A percentile compares a stretch with the other conserved stretches of the same genome.
These are phyloP conservation scores for Rachicladosporium sp. DNA, from an alignment of 2,329 filamentous ascomycete species.

Conservation along the genomic window DNA sequence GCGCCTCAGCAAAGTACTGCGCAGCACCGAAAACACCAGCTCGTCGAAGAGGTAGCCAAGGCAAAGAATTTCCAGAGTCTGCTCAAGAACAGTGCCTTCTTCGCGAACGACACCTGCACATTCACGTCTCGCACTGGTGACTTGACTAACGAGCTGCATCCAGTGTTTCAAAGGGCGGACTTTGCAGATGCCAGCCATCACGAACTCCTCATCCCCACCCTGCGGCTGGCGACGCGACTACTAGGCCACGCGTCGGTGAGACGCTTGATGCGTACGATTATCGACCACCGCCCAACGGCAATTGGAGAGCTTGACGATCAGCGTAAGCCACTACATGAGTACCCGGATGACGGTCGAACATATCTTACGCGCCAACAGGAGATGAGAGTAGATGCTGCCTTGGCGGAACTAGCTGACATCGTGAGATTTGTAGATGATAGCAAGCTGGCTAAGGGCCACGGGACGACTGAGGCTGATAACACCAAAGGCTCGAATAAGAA, in stretches of 20 bases:
- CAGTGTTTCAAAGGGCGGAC: slow-evolving; percentile 1
- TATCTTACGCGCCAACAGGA: neutral
- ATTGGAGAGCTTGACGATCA: neutral
- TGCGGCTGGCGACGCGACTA: neutral
- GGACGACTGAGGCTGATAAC: neutral
- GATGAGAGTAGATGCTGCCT: neutral
- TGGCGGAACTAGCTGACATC: neutral
- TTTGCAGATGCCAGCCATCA: slow-evolving; percentile 1
- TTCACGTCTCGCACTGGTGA: neutral
- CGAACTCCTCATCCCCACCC: neutral
- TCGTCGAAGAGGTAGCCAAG: no score
- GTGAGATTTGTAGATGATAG: neutral
- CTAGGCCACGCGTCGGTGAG: neutral
- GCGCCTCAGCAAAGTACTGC: no score
- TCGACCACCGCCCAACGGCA: neutral
- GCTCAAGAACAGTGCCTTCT: slow-evolving; percentile 1
- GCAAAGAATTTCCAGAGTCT: no score
- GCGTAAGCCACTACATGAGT: neutral
- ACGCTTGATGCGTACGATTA: slow-evolving; percentile 1
- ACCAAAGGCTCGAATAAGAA: neutral
- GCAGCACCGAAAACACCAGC: no score
- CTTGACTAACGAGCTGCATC: neutral
- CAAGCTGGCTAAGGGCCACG: neutral
- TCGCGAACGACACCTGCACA: neutral
- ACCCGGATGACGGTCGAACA: neutral